Percentiles rank a stretch among this genome's conserved stretches.
Conservation (phyloP, 192 early-diverging fungal species). For the Coemansia sp. region DNA sequence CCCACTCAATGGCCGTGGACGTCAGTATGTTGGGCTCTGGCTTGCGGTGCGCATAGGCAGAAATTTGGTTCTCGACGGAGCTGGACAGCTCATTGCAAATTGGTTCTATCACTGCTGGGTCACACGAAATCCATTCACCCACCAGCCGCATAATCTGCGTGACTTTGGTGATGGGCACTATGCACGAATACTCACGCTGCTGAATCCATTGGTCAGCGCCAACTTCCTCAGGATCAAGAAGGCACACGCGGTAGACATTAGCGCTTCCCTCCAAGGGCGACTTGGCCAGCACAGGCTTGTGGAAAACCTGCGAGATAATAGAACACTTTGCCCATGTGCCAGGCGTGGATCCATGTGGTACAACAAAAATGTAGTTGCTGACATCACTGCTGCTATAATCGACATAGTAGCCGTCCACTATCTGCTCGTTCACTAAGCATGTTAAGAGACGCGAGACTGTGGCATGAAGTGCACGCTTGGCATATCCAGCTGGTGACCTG, state of each 20-base stretch:
- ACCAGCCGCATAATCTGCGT: slow-evolving; percentile 51
- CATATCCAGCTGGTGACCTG: slow-evolving; percentile 22
- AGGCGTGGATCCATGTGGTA: slow-evolving; percentile 23
- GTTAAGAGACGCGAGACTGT: slow-evolving; percentile 57
- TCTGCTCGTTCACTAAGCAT: slow-evolving; percentile 58
- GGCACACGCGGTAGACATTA: slow-evolving; percentile 5
- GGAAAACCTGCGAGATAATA: slow-evolving; percentile 17
- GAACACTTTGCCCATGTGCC: slow-evolving; percentile 17
- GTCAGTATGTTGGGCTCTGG: slow-evolving; percentile 27
- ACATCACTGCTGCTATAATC: slow-evolving; percentile 19
- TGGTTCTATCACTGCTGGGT: slow-evolving; percentile 14
- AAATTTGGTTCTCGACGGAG: slow-evolving; percentile 55
- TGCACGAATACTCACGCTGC: neutral
- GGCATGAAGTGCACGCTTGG: slow-evolving; percentile 51
- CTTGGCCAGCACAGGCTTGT: slow-evolving; percentile 23
- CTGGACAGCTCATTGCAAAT: slow-evolving; percentile 57
- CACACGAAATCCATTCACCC: slow-evolving; percentile 46
- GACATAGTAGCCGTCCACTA: slow-evolving; percentile 52
- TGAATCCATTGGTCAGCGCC: slow-evolving; percentile 31
- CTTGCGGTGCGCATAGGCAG: slow-evolving; percentile 34
- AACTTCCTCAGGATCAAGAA: slow-evolving; percentile 53
- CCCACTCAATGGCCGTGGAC: slow-evolving; percentile 61
- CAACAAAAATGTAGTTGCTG: slow-evolving; percentile 15
- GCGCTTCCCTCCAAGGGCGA: neutral
- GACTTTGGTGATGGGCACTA: slow-evolving; percentile 16